Conservation (phyloP, 2,329 filamentous ascomycete genomes). For the Verticillium tricorpus region DNA sequence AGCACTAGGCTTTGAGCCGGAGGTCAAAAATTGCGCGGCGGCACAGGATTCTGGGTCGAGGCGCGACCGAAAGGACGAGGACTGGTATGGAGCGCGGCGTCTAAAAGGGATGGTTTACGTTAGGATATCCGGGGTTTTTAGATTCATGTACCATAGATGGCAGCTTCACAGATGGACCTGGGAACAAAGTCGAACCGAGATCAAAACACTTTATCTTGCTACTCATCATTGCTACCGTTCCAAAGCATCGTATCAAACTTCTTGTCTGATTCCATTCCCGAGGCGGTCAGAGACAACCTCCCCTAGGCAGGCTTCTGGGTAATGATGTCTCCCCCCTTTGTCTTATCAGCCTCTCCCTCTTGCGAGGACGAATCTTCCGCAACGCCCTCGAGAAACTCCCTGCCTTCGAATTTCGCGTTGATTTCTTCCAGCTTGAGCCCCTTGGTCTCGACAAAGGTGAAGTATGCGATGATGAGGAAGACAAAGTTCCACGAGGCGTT, state of each 20-base stretch:
- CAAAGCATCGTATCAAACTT: no score
- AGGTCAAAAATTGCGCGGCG: no score
- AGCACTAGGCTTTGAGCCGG: neutral
- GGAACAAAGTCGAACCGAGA: no score
- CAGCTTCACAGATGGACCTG: neutral
- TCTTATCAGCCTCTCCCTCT: neutral
- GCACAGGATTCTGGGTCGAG: no score
- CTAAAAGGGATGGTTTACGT: neutral
- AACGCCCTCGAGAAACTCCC: conserved; percentile 7
- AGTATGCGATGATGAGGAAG: conserved; percentile 18
- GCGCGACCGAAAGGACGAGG: no score
- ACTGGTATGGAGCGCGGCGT: neutral
- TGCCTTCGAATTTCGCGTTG: conserved; percentile 19
- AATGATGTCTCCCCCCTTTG: neutral
- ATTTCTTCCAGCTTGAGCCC: conserved; percentile 23
- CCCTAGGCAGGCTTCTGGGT: neutral
- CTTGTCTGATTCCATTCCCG: no score
- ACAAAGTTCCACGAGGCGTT: conserved; percentile 22
- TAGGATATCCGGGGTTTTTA: neutral
- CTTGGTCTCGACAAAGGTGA: conserved; percentile 24
- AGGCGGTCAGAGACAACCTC: no score
- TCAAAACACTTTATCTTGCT: no score
- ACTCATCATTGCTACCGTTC: no score
- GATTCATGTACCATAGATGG: neutral
- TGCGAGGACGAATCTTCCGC: neutral